Conservation (phyloP, 169 alveolate genomes). For the Cystoisospora suis region DNA sequence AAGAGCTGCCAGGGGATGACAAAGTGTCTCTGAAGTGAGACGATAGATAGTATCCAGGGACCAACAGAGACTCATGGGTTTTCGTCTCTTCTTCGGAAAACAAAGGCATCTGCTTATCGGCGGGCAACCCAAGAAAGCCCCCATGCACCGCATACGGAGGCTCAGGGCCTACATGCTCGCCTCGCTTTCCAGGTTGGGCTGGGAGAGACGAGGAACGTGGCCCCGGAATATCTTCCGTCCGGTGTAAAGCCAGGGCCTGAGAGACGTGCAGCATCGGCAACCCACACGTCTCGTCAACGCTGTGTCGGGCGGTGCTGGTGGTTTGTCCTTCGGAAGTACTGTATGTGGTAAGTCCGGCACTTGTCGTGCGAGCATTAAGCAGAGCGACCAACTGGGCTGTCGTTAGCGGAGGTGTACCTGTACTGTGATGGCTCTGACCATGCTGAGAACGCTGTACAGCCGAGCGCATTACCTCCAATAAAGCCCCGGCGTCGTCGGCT, state of each 20-base stretch:
- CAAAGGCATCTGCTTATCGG: too few relatives aligned
- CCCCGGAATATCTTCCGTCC: neutral
- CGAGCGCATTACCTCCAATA: neutral
- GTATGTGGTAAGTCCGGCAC: neutral
- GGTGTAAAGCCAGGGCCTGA: too few relatives aligned
- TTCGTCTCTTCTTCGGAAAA: too few relatives aligned
- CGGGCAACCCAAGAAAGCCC: too few relatives aligned
- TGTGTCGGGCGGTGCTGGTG: neutral
- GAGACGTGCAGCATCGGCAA: neutral
- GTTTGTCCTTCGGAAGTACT: neutral
- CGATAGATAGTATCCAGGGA: too few relatives aligned
- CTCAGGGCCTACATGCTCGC: too few relatives aligned
- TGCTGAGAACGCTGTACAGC: neutral
- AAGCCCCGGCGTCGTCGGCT: neutral
- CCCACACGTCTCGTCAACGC: neutral
- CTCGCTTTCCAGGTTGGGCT: too few relatives aligned
- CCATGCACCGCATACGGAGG: too few relatives aligned
- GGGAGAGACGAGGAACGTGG: neutral
- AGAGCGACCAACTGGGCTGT: neutral
- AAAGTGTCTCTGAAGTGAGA: too few relatives aligned
- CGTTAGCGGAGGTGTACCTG: neutral
- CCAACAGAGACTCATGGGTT: too few relatives aligned
- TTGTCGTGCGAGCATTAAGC: neutral
- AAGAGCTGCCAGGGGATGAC: too few relatives aligned
- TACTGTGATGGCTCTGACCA: neutral